Evolutionary conservation across 768 basidiomycete genomes (phyloP), one percentile per base, ranked within the genome.

Genomic region (Trametes meyenii): DNA sequence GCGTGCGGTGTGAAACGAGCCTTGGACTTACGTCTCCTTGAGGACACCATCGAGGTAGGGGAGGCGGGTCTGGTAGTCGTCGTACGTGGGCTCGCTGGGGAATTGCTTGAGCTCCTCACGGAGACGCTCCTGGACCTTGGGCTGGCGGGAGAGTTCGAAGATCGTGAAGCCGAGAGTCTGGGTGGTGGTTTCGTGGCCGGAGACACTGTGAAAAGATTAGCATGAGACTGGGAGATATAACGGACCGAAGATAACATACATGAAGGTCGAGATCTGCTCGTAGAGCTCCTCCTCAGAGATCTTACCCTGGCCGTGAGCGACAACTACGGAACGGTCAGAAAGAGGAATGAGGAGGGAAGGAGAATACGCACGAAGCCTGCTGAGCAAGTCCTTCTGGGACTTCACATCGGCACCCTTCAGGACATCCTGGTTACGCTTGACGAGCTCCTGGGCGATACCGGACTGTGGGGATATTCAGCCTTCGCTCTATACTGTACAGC

Each of bases 21-120:
- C 5, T 6, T 2, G 17, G 5, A 24, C 45, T 14, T 14, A 57
- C 45, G 75, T 75, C 72, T 87, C 85, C 38, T 80, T 78, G 36
- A 87, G 75, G 42, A 87, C 82, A 67, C 78, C 79, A 63, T 88
- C 87, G 36, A 88, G 78, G 63, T 83, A 83, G 5, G 77, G 74
- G 26, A 84, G 76, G 36, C 70, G 73, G 11, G 56, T 62, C 51
- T 73, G 71, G 12, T 74, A 64, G 40, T 72, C 72, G 42, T 77
- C 76, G 51, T 75, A 76, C 10, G 67, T 66, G 19, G 74, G 62
- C 48, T 76, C 70, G n/a, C 67, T 65, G 5, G 61, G 60, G 54
- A 73, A 63, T 1, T 66, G 42, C 33, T 64, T 58, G 19, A 79
- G 52, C 62, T 80, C 79, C 8, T 72, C 66, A 8, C 76, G 75